Evolutionary conservation across 2,329 filamentous ascomycete genomes (phyloP), one percentile per base, ranked within the genome.

Genomic region (Aspergillus glaucus): DNA sequence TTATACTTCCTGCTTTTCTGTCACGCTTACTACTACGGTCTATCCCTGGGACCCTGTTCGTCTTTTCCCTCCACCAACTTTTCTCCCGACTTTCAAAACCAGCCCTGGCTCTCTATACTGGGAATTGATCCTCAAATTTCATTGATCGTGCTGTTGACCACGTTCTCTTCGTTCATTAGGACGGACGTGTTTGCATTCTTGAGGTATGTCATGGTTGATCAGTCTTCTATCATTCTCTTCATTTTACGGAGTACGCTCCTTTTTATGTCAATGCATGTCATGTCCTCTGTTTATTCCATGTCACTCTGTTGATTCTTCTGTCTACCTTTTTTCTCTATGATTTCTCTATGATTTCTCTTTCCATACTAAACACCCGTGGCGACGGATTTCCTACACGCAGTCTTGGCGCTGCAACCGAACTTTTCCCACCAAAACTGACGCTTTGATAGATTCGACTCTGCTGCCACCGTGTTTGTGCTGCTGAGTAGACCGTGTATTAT

Each of bases 391-490:
- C 26, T 17, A 22, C 48, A 19, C 15, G 15, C 30, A 30, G 43
- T 32, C 43, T 53, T 53, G 50, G 50, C 50, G 50, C 43, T 46
- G 48, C 50, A 53, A 50, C 48, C 48, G 45, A 53, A 46, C 24
- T 41, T 48, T 44, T 39, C 4, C 42, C 40, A 44, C 44, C 43
- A 43, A 9, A 47, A 50, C 50, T 53, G 44, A 53, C 50, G 26
- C 32, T 44, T 43, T 49, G 34, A 15, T 46, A 52, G 41, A 41
- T 15, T 28, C 7, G 17, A 30, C 42, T 30, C 19, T 45, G 44
- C 26, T 30, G 10, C 4, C 9, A 12, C 26, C 26, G 19, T 17
- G 26, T 36, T 36, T 34, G 28, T 30, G 9, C 4, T 30, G 26
- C 26, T 30, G 26, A 5, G 26, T 4, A 30, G 26, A 30, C 10